Percentiles rank a stretch among this genome's conserved stretches.
Evolutionary conservation across 163 green algal genomes (phyloP).

Genomic region (Chlamydomonas reinhardtii): DNA sequence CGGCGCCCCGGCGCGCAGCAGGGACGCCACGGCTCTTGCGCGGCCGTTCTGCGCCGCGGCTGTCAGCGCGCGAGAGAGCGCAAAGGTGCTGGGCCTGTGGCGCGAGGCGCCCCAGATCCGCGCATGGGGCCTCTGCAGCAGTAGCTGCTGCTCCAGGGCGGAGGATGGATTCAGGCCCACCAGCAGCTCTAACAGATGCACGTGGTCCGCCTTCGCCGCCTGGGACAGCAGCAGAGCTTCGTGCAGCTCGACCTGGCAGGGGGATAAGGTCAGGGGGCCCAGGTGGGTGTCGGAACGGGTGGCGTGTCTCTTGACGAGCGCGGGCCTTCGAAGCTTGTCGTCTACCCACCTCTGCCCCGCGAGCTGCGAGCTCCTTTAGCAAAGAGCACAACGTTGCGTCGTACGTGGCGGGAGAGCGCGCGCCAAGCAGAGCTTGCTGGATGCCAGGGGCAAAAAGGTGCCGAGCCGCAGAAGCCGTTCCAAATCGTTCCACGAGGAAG

Average conservation of each 20-base stretch:
- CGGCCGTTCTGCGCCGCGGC: background rate
- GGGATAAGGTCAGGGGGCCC: background rate
- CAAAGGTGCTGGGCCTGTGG: background rate
- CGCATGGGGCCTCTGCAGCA: background rate
- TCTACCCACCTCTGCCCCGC: too few species aligned
- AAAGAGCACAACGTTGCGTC: background rate
- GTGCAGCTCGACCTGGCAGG: constrained; percentile 19
- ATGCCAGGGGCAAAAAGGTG: background rate
- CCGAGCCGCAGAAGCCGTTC: background rate
- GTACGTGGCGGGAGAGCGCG: too few species aligned
- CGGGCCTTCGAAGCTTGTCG: too few species aligned
- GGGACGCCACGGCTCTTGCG: background rate
- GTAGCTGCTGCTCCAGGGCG: background rate
- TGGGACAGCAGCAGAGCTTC: constrained; percentile 12
- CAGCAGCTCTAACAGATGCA: constrained; percentile 1
- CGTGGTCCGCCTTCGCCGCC: background rate
- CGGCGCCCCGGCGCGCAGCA: background rate
- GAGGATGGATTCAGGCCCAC: too few species aligned
- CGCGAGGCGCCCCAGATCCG: too few species aligned
- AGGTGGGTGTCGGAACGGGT: too few species aligned
- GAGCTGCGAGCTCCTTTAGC: background rate
- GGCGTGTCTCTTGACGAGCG: background rate
- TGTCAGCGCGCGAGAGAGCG: background rate
- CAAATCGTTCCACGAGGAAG: background rate
- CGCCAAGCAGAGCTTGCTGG: background rate